A percentile compares a stretch with the other conserved stretches of the same genome.
These are phyloP conservation scores for Chytriomyces confervae DNA, from an alignment of 192 early-diverging fungal genomes.

Conservation along the genomic window DNA sequence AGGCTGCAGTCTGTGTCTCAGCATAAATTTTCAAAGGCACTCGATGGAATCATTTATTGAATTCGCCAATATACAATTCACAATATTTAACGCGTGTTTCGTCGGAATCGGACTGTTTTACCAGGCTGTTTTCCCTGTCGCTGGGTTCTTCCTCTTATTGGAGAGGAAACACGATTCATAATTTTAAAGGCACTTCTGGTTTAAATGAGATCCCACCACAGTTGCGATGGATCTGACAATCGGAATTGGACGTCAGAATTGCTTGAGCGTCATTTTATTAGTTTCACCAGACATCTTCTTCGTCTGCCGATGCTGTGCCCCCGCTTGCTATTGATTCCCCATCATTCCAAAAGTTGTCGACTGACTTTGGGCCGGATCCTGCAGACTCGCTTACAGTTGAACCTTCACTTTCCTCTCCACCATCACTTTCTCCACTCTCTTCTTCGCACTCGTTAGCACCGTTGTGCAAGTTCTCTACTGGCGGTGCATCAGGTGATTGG, in stretches of 20 bases:
- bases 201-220: too few relatives aligned
- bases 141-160: neutral
- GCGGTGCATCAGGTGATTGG: neutral
- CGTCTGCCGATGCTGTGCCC: conserved; percentile 25
- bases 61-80: neutral
- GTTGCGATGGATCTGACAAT: too few relatives aligned
- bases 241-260: too few relatives aligned
- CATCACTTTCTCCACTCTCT: neutral
- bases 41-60: conserved; percentile 33
- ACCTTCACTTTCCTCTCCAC: conserved; percentile 10
- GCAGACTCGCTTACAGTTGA: conserved; percentile 7
- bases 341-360: conserved; percentile 23
- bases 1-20: conserved; percentile 4
- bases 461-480: neutral
- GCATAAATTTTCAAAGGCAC: conserved; percentile 7
- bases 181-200: too few relatives aligned
- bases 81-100: neutral
- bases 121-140: neutral
- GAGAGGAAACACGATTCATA: too few relatives aligned
- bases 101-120: neutral
- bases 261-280: neutral
- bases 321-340: conserved; percentile 22
- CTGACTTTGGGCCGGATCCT: neutral
- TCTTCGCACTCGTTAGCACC: neutral
- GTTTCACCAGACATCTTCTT: conserved; percentile 3